phyloP scores from a whole-genome alignment of 352 stramenopile genomes.

The Phytophthora fragariae region DNA sequence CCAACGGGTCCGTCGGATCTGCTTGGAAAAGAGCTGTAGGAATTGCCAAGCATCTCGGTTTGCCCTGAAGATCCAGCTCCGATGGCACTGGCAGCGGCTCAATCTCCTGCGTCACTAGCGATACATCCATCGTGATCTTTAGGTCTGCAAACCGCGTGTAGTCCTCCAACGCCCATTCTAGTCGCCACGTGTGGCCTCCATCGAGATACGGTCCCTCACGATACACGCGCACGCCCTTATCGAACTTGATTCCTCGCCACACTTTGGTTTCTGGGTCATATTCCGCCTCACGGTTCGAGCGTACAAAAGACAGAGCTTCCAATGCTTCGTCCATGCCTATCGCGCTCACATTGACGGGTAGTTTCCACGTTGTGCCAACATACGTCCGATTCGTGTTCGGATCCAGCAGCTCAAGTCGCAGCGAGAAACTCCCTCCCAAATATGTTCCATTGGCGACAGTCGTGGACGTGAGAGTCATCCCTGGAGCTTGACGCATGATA shows the following conservation, averaged over 20 bases:
- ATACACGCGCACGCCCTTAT: conserved; percentile 78
- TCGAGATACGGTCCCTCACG: conserved; percentile 74
- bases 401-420: conserved; percentile 64
- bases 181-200: conserved; percentile 73
- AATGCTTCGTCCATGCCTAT: conserved; percentile 79
- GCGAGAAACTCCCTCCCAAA: conserved; percentile 63
- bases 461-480: conserved; percentile 28
- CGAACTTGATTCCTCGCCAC: conserved; percentile 64
- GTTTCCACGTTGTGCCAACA: conserved; percentile 61
- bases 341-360: conserved; percentile 78
- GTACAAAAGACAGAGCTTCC: conserved; percentile 71
- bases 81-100: conserved; percentile 65
- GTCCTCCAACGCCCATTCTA: conserved; percentile 80
- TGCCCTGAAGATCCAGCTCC: conserved; percentile 50
- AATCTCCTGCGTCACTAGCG: conserved; percentile 68
- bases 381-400: conserved; percentile 45
- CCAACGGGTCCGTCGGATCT: conserved; percentile 58
- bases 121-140: conserved; percentile 64
- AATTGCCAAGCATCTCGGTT: conserved; percentile 58
- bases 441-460: conserved; percentile 83
- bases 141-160: conserved; percentile 79
- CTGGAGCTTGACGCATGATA: conserved; percentile 42
- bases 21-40: conserved; percentile 54
- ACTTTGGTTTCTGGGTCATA: conserved; percentile 62
- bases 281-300: conserved; percentile 71